A percentile compares a stretch with the other conserved stretches of the same genome.
These are phyloP conservation scores for Phyllosticta ampelicida DNA, from an alignment of 2,329 filamentous ascomycete species.

Conservation along the genomic window DNA sequence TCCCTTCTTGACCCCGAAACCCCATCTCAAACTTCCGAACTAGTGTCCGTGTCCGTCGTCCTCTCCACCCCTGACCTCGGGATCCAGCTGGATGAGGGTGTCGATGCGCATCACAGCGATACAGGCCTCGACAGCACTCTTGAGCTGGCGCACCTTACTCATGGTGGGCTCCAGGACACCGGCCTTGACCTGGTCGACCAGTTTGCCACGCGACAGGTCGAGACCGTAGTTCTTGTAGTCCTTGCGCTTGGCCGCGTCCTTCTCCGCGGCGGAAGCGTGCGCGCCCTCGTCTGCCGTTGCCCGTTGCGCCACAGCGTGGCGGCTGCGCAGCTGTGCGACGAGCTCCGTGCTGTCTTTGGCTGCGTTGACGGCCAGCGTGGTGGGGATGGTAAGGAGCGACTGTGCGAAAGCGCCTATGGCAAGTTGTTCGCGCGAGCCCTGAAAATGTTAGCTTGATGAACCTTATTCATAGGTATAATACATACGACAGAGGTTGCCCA, in stretches of 20 bases:
- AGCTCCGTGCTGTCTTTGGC: slow-evolving; percentile 94
- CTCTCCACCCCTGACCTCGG: slow-evolving; percentile 62
- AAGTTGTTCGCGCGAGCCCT: slow-evolving; percentile 88
- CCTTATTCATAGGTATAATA: slow-evolving; percentile 13
- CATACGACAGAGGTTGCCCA: slow-evolving; percentile 87
- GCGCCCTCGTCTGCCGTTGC: slow-evolving; percentile 60
- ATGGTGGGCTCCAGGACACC: slow-evolving; percentile 94
- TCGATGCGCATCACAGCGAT: slow-evolving; percentile 99
- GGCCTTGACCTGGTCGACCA: slow-evolving; percentile 86
- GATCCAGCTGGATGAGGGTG: slow-evolving; percentile 95
- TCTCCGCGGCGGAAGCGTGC: slow-evolving; percentile 59
- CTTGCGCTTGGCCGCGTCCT: slow-evolving; percentile 84
- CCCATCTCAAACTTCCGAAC: not conserved
- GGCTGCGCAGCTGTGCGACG: slow-evolving; percentile 85
- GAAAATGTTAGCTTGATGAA: not conserved
- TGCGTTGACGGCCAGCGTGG: slow-evolving; percentile 92
- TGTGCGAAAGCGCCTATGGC: slow-evolving; percentile 97
- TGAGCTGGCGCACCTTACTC: slow-evolving; percentile 96
- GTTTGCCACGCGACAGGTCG: slow-evolving; percentile 78
- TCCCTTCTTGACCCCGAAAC: not conserved
- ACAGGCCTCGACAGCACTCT: slow-evolving; percentile 96
- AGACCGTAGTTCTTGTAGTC: slow-evolving; percentile 98
- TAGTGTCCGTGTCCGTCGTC: slow-evolving; percentile 83
- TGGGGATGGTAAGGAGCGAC: slow-evolving; percentile 85
- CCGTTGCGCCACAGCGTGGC: slow-evolving; percentile 88